Percentiles rank a stretch among this genome's conserved stretches.
phyloP scores from a whole-genome alignment of 805 yeast species.

The Ogataea trehaloabstinens region DNA sequence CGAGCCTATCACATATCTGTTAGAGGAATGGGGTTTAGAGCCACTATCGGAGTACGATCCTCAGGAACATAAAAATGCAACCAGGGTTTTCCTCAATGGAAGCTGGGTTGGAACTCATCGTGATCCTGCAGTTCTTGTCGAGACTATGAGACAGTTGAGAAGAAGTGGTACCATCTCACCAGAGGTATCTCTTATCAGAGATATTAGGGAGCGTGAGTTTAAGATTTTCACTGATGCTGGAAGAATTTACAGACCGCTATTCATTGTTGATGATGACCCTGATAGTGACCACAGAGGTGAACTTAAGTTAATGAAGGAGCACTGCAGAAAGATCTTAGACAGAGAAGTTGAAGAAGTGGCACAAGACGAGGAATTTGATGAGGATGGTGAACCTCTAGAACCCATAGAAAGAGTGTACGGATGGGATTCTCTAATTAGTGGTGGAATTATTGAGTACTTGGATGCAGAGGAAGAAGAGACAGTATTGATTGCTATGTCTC shows the following conservation, averaged over 20 bases:
- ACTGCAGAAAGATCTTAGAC: conserved; percentile 66
- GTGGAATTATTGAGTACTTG: conserved; percentile 91
- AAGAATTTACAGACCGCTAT: conserved; percentile 94
- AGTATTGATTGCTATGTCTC: conserved; percentile 97
- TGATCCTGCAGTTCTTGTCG: conserved; percentile 90
- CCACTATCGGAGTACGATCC: conserved; percentile 96
- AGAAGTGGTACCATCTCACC: conserved; percentile 95
- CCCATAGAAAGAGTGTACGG: conserved; percentile 49
- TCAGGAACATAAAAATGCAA: conserved; percentile 83
- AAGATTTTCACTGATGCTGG: conserved; percentile 98
- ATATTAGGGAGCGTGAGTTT: conserved; percentile 94
- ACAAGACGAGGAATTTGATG: conserved; percentile 44
- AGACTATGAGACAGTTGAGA: conserved; percentile 85
- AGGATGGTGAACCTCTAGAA: conserved; percentile 46
- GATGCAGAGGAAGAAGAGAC: conserved; percentile 99
- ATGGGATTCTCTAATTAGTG: conserved; percentile 79
- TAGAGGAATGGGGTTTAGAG: conserved; percentile 99
- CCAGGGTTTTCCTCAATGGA: conserved; percentile 95
- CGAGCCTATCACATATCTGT: conserved; percentile 85
- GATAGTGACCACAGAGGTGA: conserved; percentile 70
- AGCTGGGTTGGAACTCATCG: conserved; percentile 99
- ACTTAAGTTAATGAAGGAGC: conserved; percentile 79
- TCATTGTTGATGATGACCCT: conserved; percentile 85
- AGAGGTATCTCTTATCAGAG: conserved; percentile 95
- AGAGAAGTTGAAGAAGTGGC: conserved; percentile 57